Percentiles rank a stretch among this genome's conserved stretches.
phyloP scores from a whole-genome alignment of 2,329 filamentous ascomycete species.

The Aspergillus bombycis region DNA sequence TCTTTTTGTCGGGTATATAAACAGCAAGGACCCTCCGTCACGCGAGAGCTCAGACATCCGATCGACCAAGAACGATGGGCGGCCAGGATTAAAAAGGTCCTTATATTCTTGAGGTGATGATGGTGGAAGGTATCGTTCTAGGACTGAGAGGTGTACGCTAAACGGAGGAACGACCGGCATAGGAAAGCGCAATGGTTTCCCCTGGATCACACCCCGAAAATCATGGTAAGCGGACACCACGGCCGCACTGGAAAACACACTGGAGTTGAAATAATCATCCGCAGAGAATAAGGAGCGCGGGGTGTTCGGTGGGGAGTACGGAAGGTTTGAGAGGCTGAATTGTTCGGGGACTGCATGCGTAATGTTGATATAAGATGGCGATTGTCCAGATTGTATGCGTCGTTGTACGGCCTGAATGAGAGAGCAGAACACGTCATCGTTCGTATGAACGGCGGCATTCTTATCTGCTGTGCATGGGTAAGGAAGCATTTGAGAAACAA shows the following conservation, averaged over 20 bases:
- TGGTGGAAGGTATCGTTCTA: conserved; percentile 69
- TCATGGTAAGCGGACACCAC: conserved; percentile 62
- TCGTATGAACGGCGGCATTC: conserved; percentile 30
- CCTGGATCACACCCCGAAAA: conserved; percentile 51
- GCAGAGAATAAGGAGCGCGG: conserved; percentile 52
- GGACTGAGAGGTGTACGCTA: conserved; percentile 62
- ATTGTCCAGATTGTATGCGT: conserved; percentile 53
- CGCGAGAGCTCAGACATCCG: conserved; percentile 63
- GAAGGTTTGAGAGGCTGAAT: conserved; percentile 64
- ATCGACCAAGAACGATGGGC: conserved; percentile 63
- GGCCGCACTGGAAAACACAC: conserved; percentile 65
- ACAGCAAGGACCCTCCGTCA: conserved; percentile 59
- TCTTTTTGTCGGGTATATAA: conserved; percentile 64
- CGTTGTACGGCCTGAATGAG: conserved; percentile 61
- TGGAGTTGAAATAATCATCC: conserved; percentile 65
- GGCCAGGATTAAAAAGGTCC: conserved; percentile 59
- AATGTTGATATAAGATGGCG: conserved; percentile 62
- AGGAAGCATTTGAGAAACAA: conserved; percentile 64
- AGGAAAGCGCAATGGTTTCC: conserved; percentile 50
- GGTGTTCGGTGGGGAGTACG: conserved; percentile 64
- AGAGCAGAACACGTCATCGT: conserved; percentile 53
- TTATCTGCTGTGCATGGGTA: conserved; percentile 50
- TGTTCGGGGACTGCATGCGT: conserved; percentile 66
- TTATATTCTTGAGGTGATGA: conserved; percentile 61
- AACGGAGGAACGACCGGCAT: conserved; percentile 62